phyloP scores from a whole-genome alignment of 2,329 filamentous ascomycete genomes.

The Stagonosporopsis vannaccii region DNA sequence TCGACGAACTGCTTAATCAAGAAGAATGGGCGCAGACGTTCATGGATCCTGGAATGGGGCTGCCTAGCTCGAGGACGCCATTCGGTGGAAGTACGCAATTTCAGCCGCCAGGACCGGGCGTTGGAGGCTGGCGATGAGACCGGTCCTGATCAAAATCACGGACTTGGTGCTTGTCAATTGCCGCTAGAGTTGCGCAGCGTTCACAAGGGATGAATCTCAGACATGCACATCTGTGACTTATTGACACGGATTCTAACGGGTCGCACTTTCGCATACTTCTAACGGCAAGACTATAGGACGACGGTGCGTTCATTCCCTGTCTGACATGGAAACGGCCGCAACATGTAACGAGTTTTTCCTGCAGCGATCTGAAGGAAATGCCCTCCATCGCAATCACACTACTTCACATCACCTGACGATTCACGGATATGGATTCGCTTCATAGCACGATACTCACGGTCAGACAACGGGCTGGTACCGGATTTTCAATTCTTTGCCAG shows the following conservation, averaged over 20 bases:
- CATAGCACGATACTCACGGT: constrained; percentile 27
- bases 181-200: not conserved
- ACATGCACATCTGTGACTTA: not conserved
- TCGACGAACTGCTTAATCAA: constrained; percentile 48
- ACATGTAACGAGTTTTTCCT: too few relatives aligned
- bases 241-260: not conserved
- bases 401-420: constrained; percentile 11
- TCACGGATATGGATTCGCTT: constrained; percentile 13
- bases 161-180: constrained; percentile 2
- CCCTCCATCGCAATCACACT: not conserved
- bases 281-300: too few relatives aligned
- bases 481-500: constrained; percentile 6
- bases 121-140: constrained; percentile 23
- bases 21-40: constrained; percentile 53
- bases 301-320: too few relatives aligned
- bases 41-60: constrained; percentile 43
- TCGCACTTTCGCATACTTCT: too few relatives aligned
- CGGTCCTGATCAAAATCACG: constrained; percentile 4
- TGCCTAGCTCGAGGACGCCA: constrained; percentile 32
- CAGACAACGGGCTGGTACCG: constrained; percentile 27
- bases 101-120: constrained; percentile 29
- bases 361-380: not conserved
- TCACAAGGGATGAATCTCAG: not conserved
- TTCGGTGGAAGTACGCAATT: constrained; percentile 29
- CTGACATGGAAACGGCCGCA: too few relatives aligned